Percentiles rank a stretch among this genome's conserved stretches.
phyloP scores from a whole-genome alignment of 192 early-diverging fungal genomes.

The Obelidium mucronatum region DNA sequence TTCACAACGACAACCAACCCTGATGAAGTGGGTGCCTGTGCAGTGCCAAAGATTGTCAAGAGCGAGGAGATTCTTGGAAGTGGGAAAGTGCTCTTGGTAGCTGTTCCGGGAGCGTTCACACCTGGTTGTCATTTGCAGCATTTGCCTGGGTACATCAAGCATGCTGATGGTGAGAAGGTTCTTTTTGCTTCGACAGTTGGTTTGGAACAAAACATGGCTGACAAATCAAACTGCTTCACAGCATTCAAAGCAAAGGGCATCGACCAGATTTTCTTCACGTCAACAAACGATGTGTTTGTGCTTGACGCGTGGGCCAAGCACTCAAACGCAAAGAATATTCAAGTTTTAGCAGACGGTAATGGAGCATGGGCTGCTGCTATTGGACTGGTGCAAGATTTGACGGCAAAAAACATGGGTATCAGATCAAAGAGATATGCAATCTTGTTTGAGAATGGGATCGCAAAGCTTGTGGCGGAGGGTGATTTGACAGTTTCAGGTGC shows the following conservation, averaged over 20 bases:
- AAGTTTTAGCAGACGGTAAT: constrained; percentile 81
- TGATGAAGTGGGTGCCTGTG: constrained; percentile 28
- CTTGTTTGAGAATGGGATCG: constrained; percentile 73
- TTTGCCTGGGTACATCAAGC: constrained; percentile 73
- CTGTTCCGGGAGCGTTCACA: constrained; percentile 72
- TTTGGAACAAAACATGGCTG: neutral
- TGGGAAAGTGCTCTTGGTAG: constrained; percentile 71
- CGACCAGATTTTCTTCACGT: constrained; percentile 71
- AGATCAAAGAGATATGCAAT: constrained; percentile 78
- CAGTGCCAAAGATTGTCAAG: constrained; percentile 32
- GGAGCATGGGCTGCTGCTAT: constrained; percentile 71
- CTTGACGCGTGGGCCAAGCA: constrained; percentile 64
- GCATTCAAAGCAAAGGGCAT: constrained; percentile 71
- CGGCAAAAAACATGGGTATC: constrained; percentile 65
- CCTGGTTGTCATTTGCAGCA: constrained; percentile 73
- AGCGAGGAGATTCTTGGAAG: constrained; percentile 56
- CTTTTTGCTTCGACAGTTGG: neutral
- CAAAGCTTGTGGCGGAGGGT: constrained; percentile 77
- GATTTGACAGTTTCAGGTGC: constrained; percentile 64
- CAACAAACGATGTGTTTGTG: constrained; percentile 66
- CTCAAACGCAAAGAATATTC: constrained; percentile 56
- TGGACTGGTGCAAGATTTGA: constrained; percentile 68
- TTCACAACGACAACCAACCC: constrained; percentile 18
- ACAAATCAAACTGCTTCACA: neutral
- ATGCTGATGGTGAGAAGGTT: constrained; percentile 34